These are phyloP conservation scores for Echites panduratus DNA, from an alignment of 257 asterid species.

Conservation along the genomic window DNA sequence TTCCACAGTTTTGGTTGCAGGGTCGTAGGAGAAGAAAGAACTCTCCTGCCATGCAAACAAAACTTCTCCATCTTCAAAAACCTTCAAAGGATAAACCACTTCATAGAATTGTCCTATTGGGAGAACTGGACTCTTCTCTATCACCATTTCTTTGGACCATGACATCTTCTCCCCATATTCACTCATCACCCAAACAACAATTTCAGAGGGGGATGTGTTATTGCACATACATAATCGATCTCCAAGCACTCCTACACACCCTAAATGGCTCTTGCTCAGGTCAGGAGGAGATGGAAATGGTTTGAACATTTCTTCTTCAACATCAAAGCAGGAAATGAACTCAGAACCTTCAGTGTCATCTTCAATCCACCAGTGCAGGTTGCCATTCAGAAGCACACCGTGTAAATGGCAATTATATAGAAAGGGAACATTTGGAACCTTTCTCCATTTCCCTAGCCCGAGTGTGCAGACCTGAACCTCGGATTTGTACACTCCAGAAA, in stretches of 20 bases:
- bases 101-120: neutral
- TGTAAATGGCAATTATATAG: constrained; percentile 15
- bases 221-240: constrained; percentile 38
- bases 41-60: constrained; percentile 30
- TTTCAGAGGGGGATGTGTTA: constrained; percentile 17
- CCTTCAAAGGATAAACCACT: constrained; percentile 24
- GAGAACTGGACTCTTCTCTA: constrained; percentile 10
- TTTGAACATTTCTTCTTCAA: constrained; percentile 34
- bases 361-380: constrained; percentile 40
- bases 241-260: constrained; percentile 29
- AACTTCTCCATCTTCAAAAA: constrained; percentile 37
- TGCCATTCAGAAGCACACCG: constrained; percentile 29
- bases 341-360: constrained; percentile 27
- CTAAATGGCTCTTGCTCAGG: constrained; percentile 10
- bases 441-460: constrained; percentile 31
- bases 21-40: constrained; percentile 22
- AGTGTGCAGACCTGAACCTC: constrained; percentile 38
- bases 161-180: constrained; percentile 36
- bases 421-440: constrained; percentile 19
- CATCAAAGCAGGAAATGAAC: constrained; percentile 40
- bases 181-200: constrained; percentile 54
- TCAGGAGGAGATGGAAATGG: constrained; percentile 32
- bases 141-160: constrained; percentile 39
- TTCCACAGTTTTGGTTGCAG: constrained; percentile 14
- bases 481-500: neutral